Evolutionary conservation across 2,329 filamentous ascomycete genomes (phyloP), one percentile per base, ranked within the genome.

Genomic region (Neonectria neomacrospora): DNA sequence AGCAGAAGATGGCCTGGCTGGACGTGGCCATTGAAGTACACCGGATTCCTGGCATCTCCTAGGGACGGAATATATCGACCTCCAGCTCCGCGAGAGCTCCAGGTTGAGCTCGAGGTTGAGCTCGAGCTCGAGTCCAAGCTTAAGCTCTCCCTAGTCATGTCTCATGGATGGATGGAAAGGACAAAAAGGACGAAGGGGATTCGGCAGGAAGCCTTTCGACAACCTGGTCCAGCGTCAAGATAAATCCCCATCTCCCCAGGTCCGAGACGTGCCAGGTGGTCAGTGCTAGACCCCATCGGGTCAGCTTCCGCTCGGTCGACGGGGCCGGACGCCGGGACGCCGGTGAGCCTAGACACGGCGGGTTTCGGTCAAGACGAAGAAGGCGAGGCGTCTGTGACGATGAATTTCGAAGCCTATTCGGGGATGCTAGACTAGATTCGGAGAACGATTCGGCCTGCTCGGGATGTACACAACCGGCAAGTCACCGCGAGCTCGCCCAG

Each of bases 231-330:
- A 50, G 45, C 26, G 20, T 23, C 32, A 55, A 54, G 56, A 55
- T 41, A n/a, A 41, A 41, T 41, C 37, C 16, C n/a, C n/a, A 37
- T 37, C n/a, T 61, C 51, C 50, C 54, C 52, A 56, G 34, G 52
- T 37, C 53, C 48, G 56, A 55, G 53, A 54, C 32, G 47, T 42
- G 26, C 56, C 39, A 37, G 50, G 18, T 28, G 22, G 44, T 52
- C 26, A 48, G 22, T 26, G 14, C 55, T 63, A 60, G 55, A 45
- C 57, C 44, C 16, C 11, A 59, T 66, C 50, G 28, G 60, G 57
- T 22, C 18, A 56, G 51, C 54, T 57, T 67, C 70, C 68, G 63
- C 58, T 71, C 68, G 68, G 70, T 68, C 67, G 68, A 72, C 68
- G 63, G 68, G 67, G 58, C 61, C 58, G 42, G 64, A 70, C 54